Base-by-base conservation (phyloP, 2,329 filamentous ascomycete species). In the Aureobasidium sp. region DNA sequence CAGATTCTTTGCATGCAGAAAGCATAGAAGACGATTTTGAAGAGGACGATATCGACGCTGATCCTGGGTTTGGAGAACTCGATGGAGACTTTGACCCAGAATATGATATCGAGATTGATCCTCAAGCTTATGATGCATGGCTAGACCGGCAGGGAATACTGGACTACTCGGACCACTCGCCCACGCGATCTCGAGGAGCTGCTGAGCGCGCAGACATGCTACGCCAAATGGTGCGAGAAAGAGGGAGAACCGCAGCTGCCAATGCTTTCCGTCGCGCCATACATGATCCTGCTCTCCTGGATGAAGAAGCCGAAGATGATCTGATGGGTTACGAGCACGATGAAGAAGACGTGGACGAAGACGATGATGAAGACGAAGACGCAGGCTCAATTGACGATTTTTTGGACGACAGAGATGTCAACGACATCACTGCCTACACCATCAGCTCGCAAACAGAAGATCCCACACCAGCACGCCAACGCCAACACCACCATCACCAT, bases 11-110 rank as follows among this genome's bases (percentile, higher is more conserved):
- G 63, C 61, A 66, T 37, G 65, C 66, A 13, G 66, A 66, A 16
- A 65, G 64, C 1, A 62, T 63, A 27, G 71, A 66, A 10, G 71
- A 73, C 39, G 67, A 79, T 67, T 69, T 76, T 65, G 77, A 81
- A 32, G 75, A 74, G 16, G 71, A 74, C 32, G 69, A 71, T 52
- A 71, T 72, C 37, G 74, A 75, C 27, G 63, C 54, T 45, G 39
- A 41, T 54, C 15, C 41, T 29, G 55, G 39, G 27, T 32, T 36
- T 48, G 54, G 54, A 29, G 54, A 41, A 45, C 54, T 50, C 39
- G 63, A 34, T 34, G 32, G 32, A 10, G 32, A 37, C 11, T 15
- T 37, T 15, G 34, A 34, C 10, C 3, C 3, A 3, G 32, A 10
- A 9, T 9, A 3, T 34, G 32, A 52, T 47, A 32, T 32, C 5